A percentile compares a stretch with the other conserved stretches of the same genome.
phyloP scores from a whole-genome alignment of 1,284 basidiomycete species.

The Mycena sp. region DNA sequence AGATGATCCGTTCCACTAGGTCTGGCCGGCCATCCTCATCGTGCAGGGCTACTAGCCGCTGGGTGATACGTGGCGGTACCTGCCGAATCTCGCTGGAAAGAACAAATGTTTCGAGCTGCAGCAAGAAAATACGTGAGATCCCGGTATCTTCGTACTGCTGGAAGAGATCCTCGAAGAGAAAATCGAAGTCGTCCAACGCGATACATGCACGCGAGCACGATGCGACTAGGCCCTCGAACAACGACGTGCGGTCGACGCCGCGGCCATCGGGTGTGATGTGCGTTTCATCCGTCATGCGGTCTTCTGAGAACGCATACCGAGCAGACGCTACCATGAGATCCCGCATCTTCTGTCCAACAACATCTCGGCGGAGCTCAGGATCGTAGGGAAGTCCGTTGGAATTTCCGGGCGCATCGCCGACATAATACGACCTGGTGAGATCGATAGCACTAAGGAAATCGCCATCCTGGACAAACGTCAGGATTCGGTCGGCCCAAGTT shows the following conservation, averaged over 20 bases:
- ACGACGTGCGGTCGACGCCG: conserved; percentile 89
- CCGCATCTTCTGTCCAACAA: conserved; percentile 82
- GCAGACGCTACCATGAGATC: conserved; percentile 91
- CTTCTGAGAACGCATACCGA: conserved; percentile 93
- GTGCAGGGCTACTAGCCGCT: conserved; percentile 85
- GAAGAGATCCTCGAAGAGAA: conserved; percentile 94
- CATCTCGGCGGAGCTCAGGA: conserved; percentile 59
- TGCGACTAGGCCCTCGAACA: conserved; percentile 90
- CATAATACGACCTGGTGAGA: conserved; percentile 85
- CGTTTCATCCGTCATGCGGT: conserved; percentile 90
- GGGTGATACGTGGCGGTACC: conserved; percentile 89
- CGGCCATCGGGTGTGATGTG: conserved; percentile 85
- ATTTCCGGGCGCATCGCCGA: conserved; percentile 86
- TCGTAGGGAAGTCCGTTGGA: conserved; percentile 87
- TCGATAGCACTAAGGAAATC: conserved; percentile 94
- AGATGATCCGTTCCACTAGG: conserved; percentile 89
- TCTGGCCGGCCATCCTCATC: conserved; percentile 78
- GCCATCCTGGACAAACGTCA: conserved; percentile 85
- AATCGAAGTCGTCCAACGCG: conserved; percentile 82
- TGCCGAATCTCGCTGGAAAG: conserved; percentile 77
- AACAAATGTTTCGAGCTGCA: conserved; percentile 86
- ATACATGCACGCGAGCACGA: conserved; percentile 87
- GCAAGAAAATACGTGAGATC: conserved; percentile 90
- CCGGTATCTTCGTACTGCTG: conserved; percentile 89
- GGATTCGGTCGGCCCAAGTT: conserved; percentile 95